Base-by-base conservation (phyloP, 108 stramenopile genomes). In the Cylindrotheca fusiformis region DNA sequence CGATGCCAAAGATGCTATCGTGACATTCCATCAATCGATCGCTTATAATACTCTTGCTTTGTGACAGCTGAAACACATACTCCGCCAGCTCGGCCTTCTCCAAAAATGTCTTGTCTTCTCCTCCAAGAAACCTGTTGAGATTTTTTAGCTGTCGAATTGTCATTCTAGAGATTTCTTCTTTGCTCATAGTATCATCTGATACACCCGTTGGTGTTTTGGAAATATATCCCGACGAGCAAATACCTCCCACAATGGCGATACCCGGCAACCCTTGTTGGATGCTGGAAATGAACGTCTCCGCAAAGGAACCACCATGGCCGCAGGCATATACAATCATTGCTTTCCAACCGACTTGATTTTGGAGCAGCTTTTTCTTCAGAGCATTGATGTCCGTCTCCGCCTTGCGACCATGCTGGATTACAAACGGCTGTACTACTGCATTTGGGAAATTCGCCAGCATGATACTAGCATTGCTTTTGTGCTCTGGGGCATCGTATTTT, bases 201-300 rank as follows among this genome's bases (percentile, higher is more conserved):
- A n/a, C n/a, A n/a, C n/a, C n/a, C n/a, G n/a, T n/a, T n/a, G n/a
- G n/a, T 17, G 52, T 51, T 19, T 31, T 60, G 28, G 67, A 61
- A 20, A 83, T 65, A 60, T 60, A 75, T 8, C 82, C 82, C 2
- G 31, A 22, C 1, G 30, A n/a, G 33, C 77, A 78, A 23, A 78
- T 65, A 20, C 83, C 83, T 45, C 83, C 83, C 4, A 80, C 79
- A 63, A 84, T 84, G 0, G 77, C 67, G 14, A 60, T 57, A 22
- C 67, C 33, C 17, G 83, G 79, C 26, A 68, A 50, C 1, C 20
- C 24, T 4, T 12, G 0, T 60, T 84, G 83, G 25, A 80, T 21
- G 18, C 19, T 2, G 3, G 17, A 4, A 18, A 77, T 55, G 60
- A 80, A 65, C 10, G 18, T 12, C 51, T 77, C 79, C 21, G 58